These are phyloP conservation scores for Gracilaria gracilis DNA, from an alignment of 23 red algal species.

Conservation along the genomic window DNA sequence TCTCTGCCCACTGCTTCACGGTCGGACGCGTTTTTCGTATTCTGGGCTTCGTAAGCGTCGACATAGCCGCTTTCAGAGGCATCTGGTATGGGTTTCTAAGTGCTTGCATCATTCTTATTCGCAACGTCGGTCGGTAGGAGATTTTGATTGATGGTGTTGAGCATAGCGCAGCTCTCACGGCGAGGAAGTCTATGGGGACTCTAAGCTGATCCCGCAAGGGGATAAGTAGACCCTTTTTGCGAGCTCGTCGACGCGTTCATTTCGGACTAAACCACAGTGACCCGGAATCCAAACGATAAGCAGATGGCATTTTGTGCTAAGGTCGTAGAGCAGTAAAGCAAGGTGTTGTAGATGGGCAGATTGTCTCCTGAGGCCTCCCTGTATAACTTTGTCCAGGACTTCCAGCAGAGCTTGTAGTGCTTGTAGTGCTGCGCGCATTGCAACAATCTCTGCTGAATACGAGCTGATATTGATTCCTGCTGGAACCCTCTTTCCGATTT, in stretches of 20 bases:
- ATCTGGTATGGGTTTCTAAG: too few species aligned
- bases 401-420: not conserved
- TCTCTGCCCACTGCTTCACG: too few species aligned
- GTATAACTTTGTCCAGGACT: not conserved
- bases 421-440: not conserved
- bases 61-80: too few species aligned
- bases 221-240: not conserved
- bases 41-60: too few species aligned
- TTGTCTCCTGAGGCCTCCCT: not conserved
- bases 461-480: conserved; percentile 3
- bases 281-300: not conserved
- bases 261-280: not conserved
- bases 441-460: not conserved
- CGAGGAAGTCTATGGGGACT: not conserved
- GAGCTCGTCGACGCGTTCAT: not conserved
- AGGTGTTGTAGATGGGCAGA: not conserved
- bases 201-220: not conserved
- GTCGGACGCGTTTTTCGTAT: too few species aligned
- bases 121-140: too few species aligned
- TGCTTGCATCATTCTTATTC: too few species aligned
- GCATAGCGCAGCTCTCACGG: too few species aligned
- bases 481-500: not conserved
- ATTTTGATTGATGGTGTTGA: too few species aligned
- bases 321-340: not conserved
- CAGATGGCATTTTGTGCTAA: not conserved